These are phyloP conservation scores for Paxillus ammoniavirescens DNA, from an alignment of 768 basidiomycete species.

Conservation along the genomic window DNA sequence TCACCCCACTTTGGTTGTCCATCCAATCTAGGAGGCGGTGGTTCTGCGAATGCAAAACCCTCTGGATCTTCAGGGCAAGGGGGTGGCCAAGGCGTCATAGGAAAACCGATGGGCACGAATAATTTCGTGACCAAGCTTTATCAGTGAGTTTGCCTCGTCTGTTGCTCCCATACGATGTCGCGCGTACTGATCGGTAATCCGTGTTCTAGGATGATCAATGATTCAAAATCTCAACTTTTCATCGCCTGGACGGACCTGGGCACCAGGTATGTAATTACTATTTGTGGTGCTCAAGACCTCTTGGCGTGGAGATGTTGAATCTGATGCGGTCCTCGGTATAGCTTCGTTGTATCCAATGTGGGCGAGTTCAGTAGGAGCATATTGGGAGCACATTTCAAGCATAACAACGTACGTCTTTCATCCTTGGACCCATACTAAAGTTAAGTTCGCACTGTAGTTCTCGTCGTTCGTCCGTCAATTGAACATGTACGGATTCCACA, in stretches of 20 bases:
- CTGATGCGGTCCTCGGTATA: slow-evolving; percentile 13
- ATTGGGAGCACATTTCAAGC: slow-evolving; percentile 85
- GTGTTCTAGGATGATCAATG: slow-evolving; percentile 75
- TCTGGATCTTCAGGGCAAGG: slow-evolving; percentile 16
- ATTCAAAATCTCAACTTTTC: slow-evolving; percentile 74
- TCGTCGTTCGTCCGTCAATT: slow-evolving; percentile 93
- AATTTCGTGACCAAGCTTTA: slow-evolving; percentile 90
- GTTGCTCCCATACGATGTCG: background rate
- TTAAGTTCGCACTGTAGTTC: slow-evolving; percentile 51
- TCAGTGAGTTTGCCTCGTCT: slow-evolving; percentile 47
- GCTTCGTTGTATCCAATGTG: slow-evolving; percentile 84
- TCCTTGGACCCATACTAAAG: slow-evolving; percentile 4
- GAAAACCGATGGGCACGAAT: slow-evolving; percentile 67
- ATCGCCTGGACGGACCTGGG: slow-evolving; percentile 84
- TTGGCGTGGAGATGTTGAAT: background rate
- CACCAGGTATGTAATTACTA: slow-evolving; percentile 44
- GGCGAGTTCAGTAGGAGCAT: slow-evolving; percentile 85
- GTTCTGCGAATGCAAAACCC: slow-evolving; percentile 10
- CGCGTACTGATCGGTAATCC: background rate
- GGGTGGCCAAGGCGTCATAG: slow-evolving; percentile 53
- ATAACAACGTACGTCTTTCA: slow-evolving; percentile 68
- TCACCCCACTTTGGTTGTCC: background rate
- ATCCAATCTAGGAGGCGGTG: slow-evolving; percentile 1
- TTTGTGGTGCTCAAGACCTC: background rate
- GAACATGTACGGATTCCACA: slow-evolving; percentile 97